Evolutionary conservation across 768 basidiomycete genomes (phyloP), one percentile per base, ranked within the genome.

Genomic region (Gautieria morchelliformis): DNA sequence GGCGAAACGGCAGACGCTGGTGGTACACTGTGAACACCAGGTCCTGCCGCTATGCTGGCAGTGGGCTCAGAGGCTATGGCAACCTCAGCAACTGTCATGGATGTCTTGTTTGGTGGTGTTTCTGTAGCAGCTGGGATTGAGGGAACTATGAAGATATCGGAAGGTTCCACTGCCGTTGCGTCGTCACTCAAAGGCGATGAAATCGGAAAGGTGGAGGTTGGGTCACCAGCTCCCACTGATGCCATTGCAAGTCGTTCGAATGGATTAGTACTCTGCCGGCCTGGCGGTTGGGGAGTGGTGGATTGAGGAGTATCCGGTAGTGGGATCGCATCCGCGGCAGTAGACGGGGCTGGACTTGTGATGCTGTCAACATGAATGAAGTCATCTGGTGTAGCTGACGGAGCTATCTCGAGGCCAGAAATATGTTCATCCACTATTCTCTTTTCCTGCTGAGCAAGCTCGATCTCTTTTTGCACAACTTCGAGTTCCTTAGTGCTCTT

Each of bases 211-310:
- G 85, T 83, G 0, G 84, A 84, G 59, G 79, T 77, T 1, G 83
- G 75, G 35, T 79, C 79, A 33, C 71, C 70, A 48, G 72, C 2
- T 37, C 35, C 76, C 24, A 73, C 61, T 10, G 62, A 70, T 39
- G 75, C 68, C 72, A 77, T 75, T 1, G 75, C 74, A 32, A 93
- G 68, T 47, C 85, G 75, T 59, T 90, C 93, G 65, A 97, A 97
- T 4, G 93, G 94, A 68, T 97, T 97, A 65, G 87, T 95, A 64
- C 89, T 93, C 74, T 89, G 70, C 59, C 5, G 61, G 70, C 22
- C 82, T 77, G 39, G 72, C 63, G 8, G 74, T 12, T 49, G 69
- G 6, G 83, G 79, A 49, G 76, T 80, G 1, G 76, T 74, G 7
- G 77, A 62, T 44, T 85, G 82, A 40, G 92, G 90, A 0, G 88